Conservation (phyloP, 495 filamentous ascomycete species). For the Articulospora tetracladia region DNA sequence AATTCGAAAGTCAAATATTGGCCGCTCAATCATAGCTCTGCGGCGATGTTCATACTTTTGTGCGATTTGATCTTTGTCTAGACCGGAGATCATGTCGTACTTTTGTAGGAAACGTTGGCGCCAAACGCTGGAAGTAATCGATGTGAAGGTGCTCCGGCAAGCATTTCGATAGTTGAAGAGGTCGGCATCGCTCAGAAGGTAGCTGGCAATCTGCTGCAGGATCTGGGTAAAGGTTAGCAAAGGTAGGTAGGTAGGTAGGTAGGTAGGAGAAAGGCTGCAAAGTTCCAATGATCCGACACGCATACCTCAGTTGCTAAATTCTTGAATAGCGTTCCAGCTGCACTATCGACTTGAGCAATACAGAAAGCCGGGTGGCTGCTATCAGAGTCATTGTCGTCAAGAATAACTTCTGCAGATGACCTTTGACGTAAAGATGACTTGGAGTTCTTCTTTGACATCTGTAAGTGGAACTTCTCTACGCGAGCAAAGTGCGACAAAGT, state of each 20-base stretch:
- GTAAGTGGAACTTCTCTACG: not conserved
- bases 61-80: not conserved
- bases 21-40: constrained; percentile 1
- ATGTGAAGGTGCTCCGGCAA: constrained; percentile 4
- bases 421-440: no score
- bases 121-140: constrained; percentile 18
- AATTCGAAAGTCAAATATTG: constrained; percentile 1
- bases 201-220: constrained; percentile 15
- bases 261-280: not conserved
- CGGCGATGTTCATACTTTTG: constrained; percentile 11
- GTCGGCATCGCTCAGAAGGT: constrained; percentile 12
- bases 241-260: not conserved
- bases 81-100: constrained; percentile 12
- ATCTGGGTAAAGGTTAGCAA: constrained; percentile 8
- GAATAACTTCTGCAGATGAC: not conserved
- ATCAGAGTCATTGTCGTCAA: not conserved
- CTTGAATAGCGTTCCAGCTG: not conserved
- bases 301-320: constrained; percentile 1
- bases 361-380: not conserved
- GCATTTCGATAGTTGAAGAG: constrained; percentile 6
- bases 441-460: no score
- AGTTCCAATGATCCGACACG: not conserved
- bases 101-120: constrained; percentile 2
- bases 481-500: not conserved
- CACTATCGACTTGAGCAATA: not conserved